Conservation (phyloP, 257 asterid species). For the Solanum rostratum region DNA sequence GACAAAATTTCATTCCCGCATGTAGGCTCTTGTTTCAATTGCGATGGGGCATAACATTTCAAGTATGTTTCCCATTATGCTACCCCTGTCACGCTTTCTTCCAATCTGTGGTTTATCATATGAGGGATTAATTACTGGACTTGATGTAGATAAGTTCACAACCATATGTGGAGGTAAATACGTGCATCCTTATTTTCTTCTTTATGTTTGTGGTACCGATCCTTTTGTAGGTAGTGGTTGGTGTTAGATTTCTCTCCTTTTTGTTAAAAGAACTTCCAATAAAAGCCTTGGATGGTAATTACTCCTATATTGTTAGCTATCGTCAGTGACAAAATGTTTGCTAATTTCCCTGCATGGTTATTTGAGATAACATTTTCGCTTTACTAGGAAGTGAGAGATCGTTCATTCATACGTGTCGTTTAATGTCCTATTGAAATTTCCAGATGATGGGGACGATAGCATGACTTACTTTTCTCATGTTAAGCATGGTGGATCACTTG, state of each 20-base stretch:
- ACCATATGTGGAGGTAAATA: constrained; percentile 38
- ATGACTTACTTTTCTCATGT: constrained; percentile 62
- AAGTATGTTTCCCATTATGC: constrained; percentile 35
- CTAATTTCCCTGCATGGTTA: not conserved
- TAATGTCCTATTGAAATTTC: constrained; percentile 3
- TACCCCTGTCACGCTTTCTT: constrained; percentile 50
- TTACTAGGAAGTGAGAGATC: not conserved
- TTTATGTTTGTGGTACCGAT: not conserved
- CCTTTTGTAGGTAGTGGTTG: not conserved
- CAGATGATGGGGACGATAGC: constrained; percentile 44
- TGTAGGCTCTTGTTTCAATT: constrained; percentile 73
- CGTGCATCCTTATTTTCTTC: not conserved
- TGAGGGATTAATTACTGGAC: constrained; percentile 52
- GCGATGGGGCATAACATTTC: constrained; percentile 27
- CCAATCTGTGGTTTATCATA: constrained; percentile 56
- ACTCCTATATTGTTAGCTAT: not conserved
- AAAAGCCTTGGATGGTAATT: not conserved
- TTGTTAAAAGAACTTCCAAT: not conserved
- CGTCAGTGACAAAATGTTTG: not conserved
- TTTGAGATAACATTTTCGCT: not conserved
- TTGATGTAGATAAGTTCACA: constrained; percentile 33
- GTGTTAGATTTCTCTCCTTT: not conserved
- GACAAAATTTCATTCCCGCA: constrained; percentile 8
- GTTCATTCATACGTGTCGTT: not conserved
- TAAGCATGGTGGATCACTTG: constrained; percentile 69